These are phyloP conservation scores for Backusella mclennaniae DNA, from an alignment of 192 early-diverging fungal species.

Conservation along the genomic window DNA sequence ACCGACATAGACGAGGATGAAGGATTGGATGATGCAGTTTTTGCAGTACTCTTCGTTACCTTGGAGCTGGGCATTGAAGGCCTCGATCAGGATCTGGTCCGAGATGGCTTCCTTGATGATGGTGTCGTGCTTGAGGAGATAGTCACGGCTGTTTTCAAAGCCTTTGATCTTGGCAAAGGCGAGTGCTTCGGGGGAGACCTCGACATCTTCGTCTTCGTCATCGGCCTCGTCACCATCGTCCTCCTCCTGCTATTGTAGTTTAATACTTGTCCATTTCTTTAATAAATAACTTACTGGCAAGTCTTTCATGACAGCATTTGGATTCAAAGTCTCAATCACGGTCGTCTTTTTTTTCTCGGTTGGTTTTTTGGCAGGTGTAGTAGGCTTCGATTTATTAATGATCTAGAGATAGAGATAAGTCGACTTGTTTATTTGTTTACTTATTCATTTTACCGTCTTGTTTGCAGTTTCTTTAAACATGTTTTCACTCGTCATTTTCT, in stretches of 20 bases:
- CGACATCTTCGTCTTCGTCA: constrained; percentile 56
- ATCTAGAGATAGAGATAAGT: not conserved
- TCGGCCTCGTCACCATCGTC: constrained; percentile 28
- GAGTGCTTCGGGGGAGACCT: constrained; percentile 49
- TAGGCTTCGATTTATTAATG: constrained; percentile 17
- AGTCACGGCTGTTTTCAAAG: constrained; percentile 61
- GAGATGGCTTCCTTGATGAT: constrained; percentile 68
- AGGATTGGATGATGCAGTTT: constrained; percentile 76
- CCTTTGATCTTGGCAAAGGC: constrained; percentile 60
- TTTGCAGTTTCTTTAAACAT: constrained; percentile 64
- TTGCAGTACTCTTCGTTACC: constrained; percentile 66
- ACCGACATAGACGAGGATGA: constrained; percentile 84
- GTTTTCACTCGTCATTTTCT: constrained; percentile 70
- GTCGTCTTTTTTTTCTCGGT: constrained; percentile 45
- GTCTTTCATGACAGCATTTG: constrained; percentile 37
- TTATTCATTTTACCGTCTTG: constrained; percentile 48
- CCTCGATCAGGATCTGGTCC: constrained; percentile 85
- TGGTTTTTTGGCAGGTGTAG: constrained; percentile 40
- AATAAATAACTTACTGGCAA: not conserved
- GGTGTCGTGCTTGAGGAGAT: constrained; percentile 66
- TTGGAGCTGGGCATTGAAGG: constrained; percentile 73
- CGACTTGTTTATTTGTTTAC: not conserved
- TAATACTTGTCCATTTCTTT: too few species aligned
- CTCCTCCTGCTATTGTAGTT: constrained; percentile 5
- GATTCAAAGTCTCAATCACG: constrained; percentile 68